Conservation (phyloP, 2,329 filamentous ascomycete species). For the Fusarium chaquense region DNA sequence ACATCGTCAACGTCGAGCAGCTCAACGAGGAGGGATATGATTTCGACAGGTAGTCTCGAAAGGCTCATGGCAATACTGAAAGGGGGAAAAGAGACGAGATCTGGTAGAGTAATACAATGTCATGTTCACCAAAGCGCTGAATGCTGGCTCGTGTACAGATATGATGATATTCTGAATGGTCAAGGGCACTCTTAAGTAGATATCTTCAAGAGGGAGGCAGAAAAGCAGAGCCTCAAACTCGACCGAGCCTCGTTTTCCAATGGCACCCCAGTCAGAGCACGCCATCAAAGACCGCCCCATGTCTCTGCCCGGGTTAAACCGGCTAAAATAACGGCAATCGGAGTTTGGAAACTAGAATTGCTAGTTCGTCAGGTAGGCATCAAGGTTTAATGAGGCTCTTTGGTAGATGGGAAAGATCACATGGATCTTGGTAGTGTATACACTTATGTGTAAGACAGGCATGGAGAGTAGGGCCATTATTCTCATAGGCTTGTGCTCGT, state of each 20-base stretch:
- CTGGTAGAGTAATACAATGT: not conserved
- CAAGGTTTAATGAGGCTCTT: constrained; percentile 15
- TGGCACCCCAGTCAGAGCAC: not conserved
- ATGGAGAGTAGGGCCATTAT: not conserved
- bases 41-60: constrained; percentile 68
- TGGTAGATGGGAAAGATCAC: not conserved
- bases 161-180: constrained; percentile 19
- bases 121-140: constrained; percentile 28
- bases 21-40: constrained; percentile 69
- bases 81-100: not conserved
- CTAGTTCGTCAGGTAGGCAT: not conserved
- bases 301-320: not conserved
- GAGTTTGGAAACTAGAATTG: not conserved
- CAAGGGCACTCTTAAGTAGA: constrained; percentile 15
- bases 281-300: constrained; percentile 5
- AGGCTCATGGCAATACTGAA: constrained; percentile 55
- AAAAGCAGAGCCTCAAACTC: constrained; percentile 29
- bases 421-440: not conserved
- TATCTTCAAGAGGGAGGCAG: not conserved
- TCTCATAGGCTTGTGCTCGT: not conserved
- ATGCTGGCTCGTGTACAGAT: not conserved
- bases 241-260: not conserved
- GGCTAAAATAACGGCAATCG: not conserved
- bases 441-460: not conserved
- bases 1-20: constrained; percentile 69